Conservation (phyloP, 441 rosid species). For the Erodium trifolium region DNA sequence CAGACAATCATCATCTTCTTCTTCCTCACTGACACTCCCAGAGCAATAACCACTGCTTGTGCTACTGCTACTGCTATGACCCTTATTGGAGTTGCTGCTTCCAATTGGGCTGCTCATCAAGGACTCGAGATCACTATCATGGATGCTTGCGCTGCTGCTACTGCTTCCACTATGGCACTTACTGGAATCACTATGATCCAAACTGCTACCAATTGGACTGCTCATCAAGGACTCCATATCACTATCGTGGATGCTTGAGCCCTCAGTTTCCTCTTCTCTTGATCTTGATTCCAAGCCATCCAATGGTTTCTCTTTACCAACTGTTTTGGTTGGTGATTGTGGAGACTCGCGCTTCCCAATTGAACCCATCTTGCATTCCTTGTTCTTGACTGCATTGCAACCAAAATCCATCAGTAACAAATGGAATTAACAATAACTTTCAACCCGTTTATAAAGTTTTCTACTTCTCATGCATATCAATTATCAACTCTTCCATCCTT, state of each 20-base stretch:
- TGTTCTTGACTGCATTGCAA: constrained; percentile 32
- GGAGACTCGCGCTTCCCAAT: constrained; percentile 19
- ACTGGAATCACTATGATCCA: constrained; percentile 23
- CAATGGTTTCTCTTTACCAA: constrained; percentile 16
- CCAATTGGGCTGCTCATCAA: too few species aligned
- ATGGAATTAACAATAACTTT: constrained; percentile 13
- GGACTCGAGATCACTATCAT: too few species aligned
- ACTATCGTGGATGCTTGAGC: constrained; percentile 21
- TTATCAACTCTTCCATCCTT: neutral
- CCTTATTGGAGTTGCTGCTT: too few species aligned
- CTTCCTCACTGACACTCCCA: constrained; percentile 35
- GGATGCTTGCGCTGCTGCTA: neutral
- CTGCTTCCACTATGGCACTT: constrained; percentile 23
- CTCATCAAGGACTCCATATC: constrained; percentile 28
- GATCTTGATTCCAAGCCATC: constrained; percentile 20
- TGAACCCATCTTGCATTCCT: constrained; percentile 29
- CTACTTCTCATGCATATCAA: constrained; percentile 5
- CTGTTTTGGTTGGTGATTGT: constrained; percentile 11
- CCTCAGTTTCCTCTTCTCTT: constrained; percentile 19
- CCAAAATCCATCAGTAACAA: constrained; percentile 14
- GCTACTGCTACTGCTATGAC: constrained; percentile 26
- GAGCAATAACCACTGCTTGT: constrained; percentile 31
- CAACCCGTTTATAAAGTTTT: neutral
- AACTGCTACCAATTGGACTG: constrained; percentile 18
- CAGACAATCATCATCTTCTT: constrained; percentile 35